phyloP scores from a whole-genome alignment of 1,284 basidiomycete genomes.

The Ustilago bromivora region DNA sequence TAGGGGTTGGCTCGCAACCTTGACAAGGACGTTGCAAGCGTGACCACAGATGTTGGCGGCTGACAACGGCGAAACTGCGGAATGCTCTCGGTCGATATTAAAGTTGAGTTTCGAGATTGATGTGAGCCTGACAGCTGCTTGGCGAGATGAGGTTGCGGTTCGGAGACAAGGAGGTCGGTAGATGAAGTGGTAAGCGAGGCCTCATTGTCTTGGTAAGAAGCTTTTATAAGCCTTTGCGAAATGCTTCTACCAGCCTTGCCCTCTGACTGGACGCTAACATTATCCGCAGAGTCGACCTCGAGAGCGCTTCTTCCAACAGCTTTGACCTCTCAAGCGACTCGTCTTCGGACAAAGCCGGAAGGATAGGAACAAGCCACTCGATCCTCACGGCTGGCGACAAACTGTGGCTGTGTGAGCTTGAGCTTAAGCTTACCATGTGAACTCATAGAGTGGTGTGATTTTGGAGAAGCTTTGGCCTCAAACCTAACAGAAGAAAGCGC shows the following conservation, averaged over 20 bases:
- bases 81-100: constrained; percentile 1
- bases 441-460: not conserved
- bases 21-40: not conserved
- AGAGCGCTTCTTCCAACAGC: too few relatives aligned
- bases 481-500: not conserved
- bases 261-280: too few relatives aligned
- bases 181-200: not conserved
- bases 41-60: not conserved
- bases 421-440: not conserved
- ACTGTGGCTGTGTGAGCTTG: not conserved
- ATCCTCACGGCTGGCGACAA: not conserved
- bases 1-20: not conserved
- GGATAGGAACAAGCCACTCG: not conserved
- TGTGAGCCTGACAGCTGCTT: not conserved
- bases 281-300: too few relatives aligned
- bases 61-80: not conserved
- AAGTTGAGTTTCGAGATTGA: constrained; percentile 3
- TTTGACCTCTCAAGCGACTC: too few relatives aligned
- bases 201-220: not conserved
- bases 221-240: too few relatives aligned
- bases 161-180: not conserved
- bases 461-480: not conserved
- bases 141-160: not conserved
- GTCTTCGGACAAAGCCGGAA: not conserved
- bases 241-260: too few relatives aligned